phyloP scores from a whole-genome alignment of 2,329 filamentous ascomycete genomes.

The Fusarium praegraminearum region DNA sequence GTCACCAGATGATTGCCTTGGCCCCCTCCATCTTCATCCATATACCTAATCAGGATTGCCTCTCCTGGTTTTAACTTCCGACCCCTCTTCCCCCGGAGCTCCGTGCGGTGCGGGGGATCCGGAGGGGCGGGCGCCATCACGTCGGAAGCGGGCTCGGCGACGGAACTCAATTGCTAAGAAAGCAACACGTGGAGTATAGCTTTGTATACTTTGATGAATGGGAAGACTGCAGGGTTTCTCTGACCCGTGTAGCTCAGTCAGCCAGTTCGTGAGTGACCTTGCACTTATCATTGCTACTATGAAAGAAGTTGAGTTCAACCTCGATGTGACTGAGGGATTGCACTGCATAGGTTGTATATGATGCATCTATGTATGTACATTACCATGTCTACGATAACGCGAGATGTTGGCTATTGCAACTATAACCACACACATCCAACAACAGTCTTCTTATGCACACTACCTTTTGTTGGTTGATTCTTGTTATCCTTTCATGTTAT shows the following conservation, averaged over 20 bases:
- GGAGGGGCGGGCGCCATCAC: constrained; percentile 7
- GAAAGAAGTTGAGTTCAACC: constrained; percentile 4
- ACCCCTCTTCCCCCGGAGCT: constrained; percentile 16
- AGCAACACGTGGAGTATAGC: background rate
- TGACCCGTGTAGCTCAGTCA: background rate
- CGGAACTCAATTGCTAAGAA: background rate
- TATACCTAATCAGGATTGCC: constrained; percentile 17
- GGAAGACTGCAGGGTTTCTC: background rate
- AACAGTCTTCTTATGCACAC: background rate
- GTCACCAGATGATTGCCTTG: background rate
- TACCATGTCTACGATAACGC: background rate
- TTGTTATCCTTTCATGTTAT: background rate
- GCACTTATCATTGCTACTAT: constrained; percentile 12
- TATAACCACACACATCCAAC: background rate
- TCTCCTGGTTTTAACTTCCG: constrained; percentile 31
- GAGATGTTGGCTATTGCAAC: background rate
- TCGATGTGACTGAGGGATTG: constrained; percentile 10
- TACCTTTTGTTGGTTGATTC: background rate
- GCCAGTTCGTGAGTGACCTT: background rate
- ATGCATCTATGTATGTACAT: background rate
- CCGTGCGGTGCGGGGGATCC: constrained; percentile 20
- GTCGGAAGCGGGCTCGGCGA: constrained; percentile 25
- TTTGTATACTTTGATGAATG: background rate
- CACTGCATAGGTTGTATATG: background rate
- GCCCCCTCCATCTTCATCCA: background rate